Percentiles rank a stretch among this genome's conserved stretches.
Evolutionary conservation across 2,329 filamentous ascomycete genomes (phyloP).

Genomic region (Phaeoacremonium minimum): DNA sequence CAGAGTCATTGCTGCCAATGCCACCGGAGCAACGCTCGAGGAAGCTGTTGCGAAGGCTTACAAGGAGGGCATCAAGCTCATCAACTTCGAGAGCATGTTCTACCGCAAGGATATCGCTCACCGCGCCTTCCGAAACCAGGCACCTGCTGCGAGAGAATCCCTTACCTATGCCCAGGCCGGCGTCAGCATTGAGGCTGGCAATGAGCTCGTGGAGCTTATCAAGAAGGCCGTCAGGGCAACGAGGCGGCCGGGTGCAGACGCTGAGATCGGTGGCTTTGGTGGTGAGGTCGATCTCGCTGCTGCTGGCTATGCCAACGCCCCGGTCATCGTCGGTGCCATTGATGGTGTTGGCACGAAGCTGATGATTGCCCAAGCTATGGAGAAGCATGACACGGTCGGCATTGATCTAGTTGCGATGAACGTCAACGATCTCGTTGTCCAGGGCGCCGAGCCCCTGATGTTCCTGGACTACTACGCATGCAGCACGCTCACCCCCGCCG

Average conservation of each 20-base stretch:
- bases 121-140: slow-evolving; percentile 53
- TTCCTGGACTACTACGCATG: slow-evolving; percentile 99
- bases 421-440: slow-evolving; percentile 94
- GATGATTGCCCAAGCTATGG: slow-evolving; percentile 86
- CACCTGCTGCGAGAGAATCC: slow-evolving; percentile 30
- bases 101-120: slow-evolving; percentile 91
- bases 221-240: slow-evolving; percentile 86
- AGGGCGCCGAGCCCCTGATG: slow-evolving; percentile 90
- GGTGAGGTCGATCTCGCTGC: slow-evolving; percentile 76
- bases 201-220: slow-evolving; percentile 87
- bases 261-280: slow-evolving; percentile 92
- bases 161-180: slow-evolving; percentile 92
- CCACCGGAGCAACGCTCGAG: slow-evolving; percentile 66
- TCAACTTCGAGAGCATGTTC: slow-evolving; percentile 86
- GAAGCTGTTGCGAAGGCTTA: slow-evolving; percentile 88
- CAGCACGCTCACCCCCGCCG: slow-evolving; percentile 75
- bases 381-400: slow-evolving; percentile 89
- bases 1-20: slow-evolving; percentile 89
- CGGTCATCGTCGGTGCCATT: slow-evolving; percentile 87
- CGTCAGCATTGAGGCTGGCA: slow-evolving; percentile 91
- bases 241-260: slow-evolving; percentile 79
- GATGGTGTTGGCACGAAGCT: slow-evolving; percentile 97
- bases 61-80: slow-evolving; percentile 64
- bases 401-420: slow-evolving; percentile 99
- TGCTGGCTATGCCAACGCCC: slow-evolving; percentile 69